Conservation (phyloP, 306 rosid genomes). For the Sindora glabra region DNA sequence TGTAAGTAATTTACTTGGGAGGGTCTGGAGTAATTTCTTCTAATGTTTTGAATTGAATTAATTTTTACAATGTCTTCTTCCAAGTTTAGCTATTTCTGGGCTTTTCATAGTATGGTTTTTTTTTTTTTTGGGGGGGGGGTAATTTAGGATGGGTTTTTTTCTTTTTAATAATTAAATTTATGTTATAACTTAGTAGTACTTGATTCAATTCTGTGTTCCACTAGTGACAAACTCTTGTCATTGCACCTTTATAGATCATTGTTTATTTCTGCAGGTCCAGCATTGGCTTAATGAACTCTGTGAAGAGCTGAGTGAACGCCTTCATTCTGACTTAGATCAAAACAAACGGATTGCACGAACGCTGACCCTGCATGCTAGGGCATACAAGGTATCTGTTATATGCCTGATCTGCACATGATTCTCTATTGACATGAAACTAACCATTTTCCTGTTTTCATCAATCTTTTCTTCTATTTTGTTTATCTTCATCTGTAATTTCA, state of each 20-base stretch:
- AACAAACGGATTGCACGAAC: constrained; percentile 84
- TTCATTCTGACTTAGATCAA: constrained; percentile 62
- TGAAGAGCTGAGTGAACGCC: constrained; percentile 81
- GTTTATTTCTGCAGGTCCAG: constrained; percentile 48
- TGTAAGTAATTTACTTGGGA: background rate
- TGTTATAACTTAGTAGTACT: background rate
- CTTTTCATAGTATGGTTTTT: background rate
- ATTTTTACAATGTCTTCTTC: background rate
- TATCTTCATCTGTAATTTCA: background rate
- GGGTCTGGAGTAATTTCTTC: too few species aligned
- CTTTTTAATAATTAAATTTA: too few species aligned
- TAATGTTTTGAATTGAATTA: too few species aligned
- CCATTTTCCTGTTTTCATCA: background rate
- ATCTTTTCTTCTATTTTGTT: background rate
- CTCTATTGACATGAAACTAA: background rate
- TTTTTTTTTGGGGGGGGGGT: too few species aligned
- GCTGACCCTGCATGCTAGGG: constrained; percentile 70
- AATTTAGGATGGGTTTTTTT: too few species aligned
- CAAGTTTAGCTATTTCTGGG: constrained; percentile 4
- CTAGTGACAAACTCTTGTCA: background rate
- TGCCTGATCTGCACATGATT: constrained; percentile 10
- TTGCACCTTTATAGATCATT: background rate
- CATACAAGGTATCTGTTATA: constrained; percentile 48
- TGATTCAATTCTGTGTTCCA: background rate
- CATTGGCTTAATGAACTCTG: constrained; percentile 83